Conservation (phyloP, 768 basidiomycete species). For the Gelatoporia subvermispora region DNA sequence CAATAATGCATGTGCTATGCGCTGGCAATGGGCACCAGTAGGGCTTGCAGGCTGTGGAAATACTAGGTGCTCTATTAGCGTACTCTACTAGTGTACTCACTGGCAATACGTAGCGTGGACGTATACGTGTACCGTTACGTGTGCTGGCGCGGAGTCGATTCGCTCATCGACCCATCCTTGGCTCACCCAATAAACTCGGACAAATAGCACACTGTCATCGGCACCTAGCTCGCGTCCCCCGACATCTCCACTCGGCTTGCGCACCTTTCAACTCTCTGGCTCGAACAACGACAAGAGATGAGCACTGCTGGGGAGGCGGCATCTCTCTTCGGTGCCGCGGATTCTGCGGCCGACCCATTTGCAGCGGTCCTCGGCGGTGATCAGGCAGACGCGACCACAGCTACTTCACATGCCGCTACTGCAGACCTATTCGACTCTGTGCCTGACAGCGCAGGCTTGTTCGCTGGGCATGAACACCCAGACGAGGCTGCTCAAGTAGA, state of each 20-base stretch:
- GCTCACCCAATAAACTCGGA: slow-evolving; percentile 20
- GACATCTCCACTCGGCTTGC: background rate
- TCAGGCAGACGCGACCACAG: slow-evolving; percentile 4
- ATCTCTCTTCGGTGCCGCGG: slow-evolving; percentile 70
- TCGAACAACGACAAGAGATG: slow-evolving; percentile 32
- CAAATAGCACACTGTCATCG: slow-evolving; percentile 26
- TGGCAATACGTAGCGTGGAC: too few relatives aligned
- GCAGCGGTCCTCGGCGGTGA: slow-evolving; percentile 20
- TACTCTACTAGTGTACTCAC: too few relatives aligned
- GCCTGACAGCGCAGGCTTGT: slow-evolving; percentile 4
- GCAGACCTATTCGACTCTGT: slow-evolving; percentile 21
- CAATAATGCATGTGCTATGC: too few relatives aligned
- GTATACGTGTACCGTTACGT: background rate
- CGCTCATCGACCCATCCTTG: too few relatives aligned
- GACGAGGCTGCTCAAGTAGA: too few relatives aligned
- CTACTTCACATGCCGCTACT: slow-evolving; percentile 5
- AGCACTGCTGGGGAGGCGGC: slow-evolving; percentile 72
- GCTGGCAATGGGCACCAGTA: too few relatives aligned
- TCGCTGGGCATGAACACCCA: background rate
- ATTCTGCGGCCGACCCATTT: slow-evolving; percentile 41
- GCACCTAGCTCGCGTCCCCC: background rate
- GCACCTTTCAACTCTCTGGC: background rate
- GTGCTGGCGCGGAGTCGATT: background rate
- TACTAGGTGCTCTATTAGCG: too few relatives aligned
- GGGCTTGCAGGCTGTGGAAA: too few relatives aligned